Base-by-base conservation (phyloP, 495 filamentous ascomycete genomes). In the Penicillium canescens region DNA sequence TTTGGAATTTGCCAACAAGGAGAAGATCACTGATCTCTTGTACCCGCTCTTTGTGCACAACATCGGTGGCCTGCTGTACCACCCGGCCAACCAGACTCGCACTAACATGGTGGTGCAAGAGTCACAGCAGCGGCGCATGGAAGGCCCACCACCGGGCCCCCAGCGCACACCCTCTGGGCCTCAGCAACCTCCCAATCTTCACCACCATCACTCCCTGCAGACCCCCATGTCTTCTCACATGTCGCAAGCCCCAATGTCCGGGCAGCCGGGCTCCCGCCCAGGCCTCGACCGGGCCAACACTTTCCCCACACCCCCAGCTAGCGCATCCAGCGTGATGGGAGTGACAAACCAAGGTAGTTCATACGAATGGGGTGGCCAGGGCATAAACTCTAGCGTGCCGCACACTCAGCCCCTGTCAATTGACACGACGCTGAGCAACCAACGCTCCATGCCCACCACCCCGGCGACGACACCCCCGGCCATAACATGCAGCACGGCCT, bases 41-140 rank as follows among this genome's bases (percentile, higher is more conserved):
- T 98, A 98, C 73, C 94, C 94, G 23, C 78, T 98, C 16, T 98
- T 98, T 67, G 94, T 98, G 26, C 92, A 97, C 68, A 96, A 98
- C 72, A 98, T 98, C 62, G 90, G 94, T 39, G 87, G 90, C 36
- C 80, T 98, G 48, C 79, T 98, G 54, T 98, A 97, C 68, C 94
- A 97, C 64, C 93, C 93, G 0, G 88, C 90, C 31, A 98, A 97
- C 63, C 85, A 90, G 60, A 86, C 75, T 38, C 76, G 91, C 42
- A 91, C 89, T 18, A 90, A 86, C 72, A 85, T 88, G 61, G 89
- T 92, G 1, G 91, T 96, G 83, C 90, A 91, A 54, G 91, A 91
- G 33, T 88, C 88, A 8, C 87, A 92, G 60, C 84, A 88, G 23
- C 81, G 90, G 38, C 88, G 90, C 84, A 28, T 76, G 42, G 73